Base-by-base conservation (phyloP, 805 yeast genomes). In the Starmerella vaccinii region DNA sequence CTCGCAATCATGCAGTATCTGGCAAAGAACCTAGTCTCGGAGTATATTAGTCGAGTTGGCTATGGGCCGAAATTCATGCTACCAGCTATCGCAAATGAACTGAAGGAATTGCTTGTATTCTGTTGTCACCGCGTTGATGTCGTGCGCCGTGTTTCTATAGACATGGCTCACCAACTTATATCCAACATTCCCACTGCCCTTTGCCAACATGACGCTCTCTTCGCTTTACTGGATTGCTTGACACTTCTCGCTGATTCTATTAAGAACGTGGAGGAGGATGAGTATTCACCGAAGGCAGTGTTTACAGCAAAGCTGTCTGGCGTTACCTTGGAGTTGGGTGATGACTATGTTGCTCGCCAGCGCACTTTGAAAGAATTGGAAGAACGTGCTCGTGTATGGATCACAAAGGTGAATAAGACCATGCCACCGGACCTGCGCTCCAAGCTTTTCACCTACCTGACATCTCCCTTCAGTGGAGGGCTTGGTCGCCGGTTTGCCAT, bases 401-500 rank as follows among this genome's bases (percentile, higher is more conserved):
- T 84, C 13, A 70, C 71, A 47, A 63, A 71, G 37, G 72, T 82
- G 0, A 64, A 88, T 54, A 64, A 71, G 37, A 76, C 73, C 57
- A 75, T 88, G 62, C 76, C 78, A 40, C 77, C 78, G 46, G 95
- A 89, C 59, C 75, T 84, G 63, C 88, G 84, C 64, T 78, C 87
- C 40, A 71, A 90, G 56, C 71, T 92, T 43, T 92, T 85, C 60
- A 71, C 82, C 0, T 92, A 90, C 61, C 77, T 88, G 3, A 74
- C 57, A 10, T 54, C 42, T 16, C 21, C 51, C 3, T 47, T 45
- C 13, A 49, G 86, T 1, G 41, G 42, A 5, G 60, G 59, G n/a
- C 80, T 76, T 60, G 97, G 97, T 49, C 82, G 88, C 45, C 81
- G 95, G 0, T 85, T 90, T 72, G 97, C 98, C 0, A 69, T 89